phyloP scores from a whole-genome alignment of 352 stramenopile species.

The Globisporangium lucens region DNA sequence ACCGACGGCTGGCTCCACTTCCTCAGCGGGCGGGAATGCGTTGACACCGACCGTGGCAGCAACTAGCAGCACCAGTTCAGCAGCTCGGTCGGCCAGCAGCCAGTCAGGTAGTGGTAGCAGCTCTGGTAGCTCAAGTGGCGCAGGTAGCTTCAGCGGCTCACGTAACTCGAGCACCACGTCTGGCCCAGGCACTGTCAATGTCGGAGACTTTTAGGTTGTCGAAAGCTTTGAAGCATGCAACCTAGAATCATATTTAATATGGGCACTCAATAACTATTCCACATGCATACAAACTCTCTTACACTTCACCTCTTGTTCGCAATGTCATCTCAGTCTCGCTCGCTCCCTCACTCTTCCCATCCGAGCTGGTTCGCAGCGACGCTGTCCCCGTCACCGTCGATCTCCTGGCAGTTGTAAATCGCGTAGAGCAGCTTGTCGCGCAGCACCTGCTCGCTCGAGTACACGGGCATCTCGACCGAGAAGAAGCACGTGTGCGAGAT shows the following conservation, averaged over 20 bases:
- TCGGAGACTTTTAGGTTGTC: constrained; percentile 12
- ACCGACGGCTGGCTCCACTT: background rate
- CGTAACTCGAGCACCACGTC: background rate
- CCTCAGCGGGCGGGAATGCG: background rate
- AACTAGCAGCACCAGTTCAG: background rate
- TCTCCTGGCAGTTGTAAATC: constrained; percentile 93
- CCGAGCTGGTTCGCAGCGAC: constrained; percentile 77
- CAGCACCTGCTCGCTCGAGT: constrained; percentile 83
- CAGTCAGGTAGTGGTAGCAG: background rate
- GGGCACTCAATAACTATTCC: background rate
- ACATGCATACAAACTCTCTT: background rate
- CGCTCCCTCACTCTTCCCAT: constrained; percentile 61
- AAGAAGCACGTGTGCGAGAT: constrained; percentile 99
- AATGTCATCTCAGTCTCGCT: background rate
- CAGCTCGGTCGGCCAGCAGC: constrained; percentile 2
- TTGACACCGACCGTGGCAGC: background rate
- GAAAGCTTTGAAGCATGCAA: background rate
- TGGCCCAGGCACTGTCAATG: constrained; percentile 13
- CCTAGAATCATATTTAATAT: constrained; percentile 2
- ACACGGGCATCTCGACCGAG: constrained; percentile 93
- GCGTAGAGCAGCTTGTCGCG: constrained; percentile 85
- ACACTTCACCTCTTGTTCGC: background rate
- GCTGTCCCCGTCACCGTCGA: constrained; percentile 85
- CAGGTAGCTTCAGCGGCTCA: background rate
- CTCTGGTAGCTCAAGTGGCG: background rate